Percentiles rank a stretch among this genome's conserved stretches.
Evolutionary conservation across 2,329 filamentous ascomycete genomes (phyloP).

Genomic region (Aspergillus glaucus): DNA sequence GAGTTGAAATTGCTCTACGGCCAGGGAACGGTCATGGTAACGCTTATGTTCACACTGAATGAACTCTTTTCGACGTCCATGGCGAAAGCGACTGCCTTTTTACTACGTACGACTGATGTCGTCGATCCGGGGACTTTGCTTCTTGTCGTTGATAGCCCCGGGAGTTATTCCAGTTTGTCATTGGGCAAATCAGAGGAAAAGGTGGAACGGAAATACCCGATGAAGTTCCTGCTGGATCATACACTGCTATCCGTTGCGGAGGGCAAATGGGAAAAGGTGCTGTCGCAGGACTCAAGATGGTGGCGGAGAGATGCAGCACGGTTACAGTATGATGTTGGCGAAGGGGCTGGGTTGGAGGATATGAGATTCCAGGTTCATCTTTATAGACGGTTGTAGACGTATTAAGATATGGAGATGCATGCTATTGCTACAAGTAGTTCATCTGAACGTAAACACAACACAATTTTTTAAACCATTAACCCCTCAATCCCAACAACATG

Average conservation of each 20-base stretch:
- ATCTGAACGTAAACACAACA: conserved; percentile 4
- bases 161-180: conserved; percentile 79
- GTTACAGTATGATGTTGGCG: conserved; percentile 75
- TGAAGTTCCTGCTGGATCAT: conserved; percentile 87
- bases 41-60: conserved; percentile 89
- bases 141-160: conserved; percentile 85
- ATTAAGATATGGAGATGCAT: conserved; percentile 8
- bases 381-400: conserved; percentile 47
- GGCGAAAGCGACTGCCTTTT: conserved; percentile 66
- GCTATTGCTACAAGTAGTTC: conserved; percentile 19
- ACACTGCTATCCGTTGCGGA: conserved; percentile 55
- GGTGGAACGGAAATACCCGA: conserved; percentile 65
- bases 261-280: conserved; percentile 64
- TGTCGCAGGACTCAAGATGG: conserved; percentile 74
- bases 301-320: conserved; percentile 61
- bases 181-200: conserved; percentile 49
- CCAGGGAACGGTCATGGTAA: conserved; percentile 53
- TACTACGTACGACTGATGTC: conserved; percentile 60
- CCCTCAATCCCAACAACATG: conserved; percentile 62
- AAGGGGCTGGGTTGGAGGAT: conserved; percentile 82
- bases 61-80: conserved; percentile 81
- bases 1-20: conserved; percentile 33
- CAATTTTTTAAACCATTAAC: conserved; percentile 24
- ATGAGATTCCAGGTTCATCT: conserved; percentile 93
- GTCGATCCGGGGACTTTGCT: conserved; percentile 59